Conservation (phyloP, 2,329 filamentous ascomycete genomes). For the Nemania sp. region DNA sequence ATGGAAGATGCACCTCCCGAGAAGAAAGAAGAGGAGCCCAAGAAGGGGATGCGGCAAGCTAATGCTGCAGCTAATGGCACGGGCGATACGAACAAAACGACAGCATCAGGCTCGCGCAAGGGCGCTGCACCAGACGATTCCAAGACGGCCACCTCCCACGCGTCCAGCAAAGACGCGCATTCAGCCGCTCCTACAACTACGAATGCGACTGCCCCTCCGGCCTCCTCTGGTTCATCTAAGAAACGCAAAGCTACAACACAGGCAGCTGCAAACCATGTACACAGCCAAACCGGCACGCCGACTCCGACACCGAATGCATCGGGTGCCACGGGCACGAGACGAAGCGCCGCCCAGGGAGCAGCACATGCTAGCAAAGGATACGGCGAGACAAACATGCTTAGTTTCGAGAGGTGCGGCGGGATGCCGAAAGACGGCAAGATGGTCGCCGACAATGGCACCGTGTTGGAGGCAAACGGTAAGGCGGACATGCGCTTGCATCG, state of each 20-base stretch:
- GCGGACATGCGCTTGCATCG: conserved; percentile 27
- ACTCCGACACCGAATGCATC: conserved; percentile 31
- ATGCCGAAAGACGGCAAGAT: conserved; percentile 76
- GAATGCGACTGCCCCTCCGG: conserved; percentile 26
- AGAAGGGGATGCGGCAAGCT: conserved; percentile 58
- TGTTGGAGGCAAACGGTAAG: conserved; percentile 83
- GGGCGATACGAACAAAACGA: conserved; percentile 37
- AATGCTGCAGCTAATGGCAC: conserved; percentile 41
- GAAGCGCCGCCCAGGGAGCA: conserved; percentile 29
- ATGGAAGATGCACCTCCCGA: conserved; percentile 69
- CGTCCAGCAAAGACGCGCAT: conserved; percentile 33
- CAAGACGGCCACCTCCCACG: conserved; percentile 34
- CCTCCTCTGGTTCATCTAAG: conserved; percentile 56
- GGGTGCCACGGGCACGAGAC: conserved; percentile 36
- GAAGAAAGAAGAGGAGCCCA: conserved; percentile 59
- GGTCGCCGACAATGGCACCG: conserved; percentile 87
- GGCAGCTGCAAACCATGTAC: conserved; percentile 37
- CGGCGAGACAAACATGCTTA: conserved; percentile 83
- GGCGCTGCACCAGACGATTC: conserved; percentile 38
- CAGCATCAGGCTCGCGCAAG: conserved; percentile 46
- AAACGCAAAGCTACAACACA: conserved; percentile 78
- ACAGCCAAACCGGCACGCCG: conserved; percentile 35
- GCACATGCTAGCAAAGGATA: conserved; percentile 38
- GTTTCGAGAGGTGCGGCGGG: conserved; percentile 73
- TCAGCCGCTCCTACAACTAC: conserved; percentile 31